phyloP scores from a whole-genome alignment of 192 early-diverging fungal genomes.

The Geosiphon pyriformis region DNA sequence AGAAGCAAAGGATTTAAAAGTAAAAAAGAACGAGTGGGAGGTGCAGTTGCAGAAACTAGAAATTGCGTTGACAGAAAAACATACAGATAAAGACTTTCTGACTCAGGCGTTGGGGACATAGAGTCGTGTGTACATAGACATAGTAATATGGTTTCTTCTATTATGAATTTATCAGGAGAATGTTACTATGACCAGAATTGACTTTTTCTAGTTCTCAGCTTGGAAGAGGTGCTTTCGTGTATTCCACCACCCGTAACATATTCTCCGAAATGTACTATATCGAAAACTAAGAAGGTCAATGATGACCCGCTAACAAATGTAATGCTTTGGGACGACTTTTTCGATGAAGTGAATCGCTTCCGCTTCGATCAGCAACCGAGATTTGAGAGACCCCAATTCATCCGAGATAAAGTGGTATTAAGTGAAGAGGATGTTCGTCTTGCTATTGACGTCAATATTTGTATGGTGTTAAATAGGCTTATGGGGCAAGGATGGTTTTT shows the following conservation, averaged over 20 bases:
- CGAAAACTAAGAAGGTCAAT: neutral
- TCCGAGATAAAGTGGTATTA: neutral
- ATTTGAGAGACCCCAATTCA: neutral
- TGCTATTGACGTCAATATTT: constrained; percentile 3
- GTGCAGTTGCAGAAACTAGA: no score
- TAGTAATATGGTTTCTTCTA: no score
- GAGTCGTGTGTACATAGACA: no score
- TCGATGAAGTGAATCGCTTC: constrained; percentile 2
- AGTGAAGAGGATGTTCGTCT: constrained; percentile 10
- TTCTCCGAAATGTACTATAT: neutral
- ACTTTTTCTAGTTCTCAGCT: constrained; percentile 14
- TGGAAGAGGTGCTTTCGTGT: constrained; percentile 14
- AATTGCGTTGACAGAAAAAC: no score
- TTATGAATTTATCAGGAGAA: no score
- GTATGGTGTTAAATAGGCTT: neutral
- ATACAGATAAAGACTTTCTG: no score
- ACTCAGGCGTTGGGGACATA: no score
- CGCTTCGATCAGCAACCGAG: neutral
- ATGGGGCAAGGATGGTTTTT: neutral
- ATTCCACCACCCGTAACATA: neutral
- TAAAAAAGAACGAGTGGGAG: no score
- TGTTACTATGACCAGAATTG: neutral
- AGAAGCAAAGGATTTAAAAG: no score
- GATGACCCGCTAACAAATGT: neutral
- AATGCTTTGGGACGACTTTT: constrained; percentile 11